phyloP scores from a whole-genome alignment of 1,284 basidiomycete species.

The Ustilago cynodontis region DNA sequence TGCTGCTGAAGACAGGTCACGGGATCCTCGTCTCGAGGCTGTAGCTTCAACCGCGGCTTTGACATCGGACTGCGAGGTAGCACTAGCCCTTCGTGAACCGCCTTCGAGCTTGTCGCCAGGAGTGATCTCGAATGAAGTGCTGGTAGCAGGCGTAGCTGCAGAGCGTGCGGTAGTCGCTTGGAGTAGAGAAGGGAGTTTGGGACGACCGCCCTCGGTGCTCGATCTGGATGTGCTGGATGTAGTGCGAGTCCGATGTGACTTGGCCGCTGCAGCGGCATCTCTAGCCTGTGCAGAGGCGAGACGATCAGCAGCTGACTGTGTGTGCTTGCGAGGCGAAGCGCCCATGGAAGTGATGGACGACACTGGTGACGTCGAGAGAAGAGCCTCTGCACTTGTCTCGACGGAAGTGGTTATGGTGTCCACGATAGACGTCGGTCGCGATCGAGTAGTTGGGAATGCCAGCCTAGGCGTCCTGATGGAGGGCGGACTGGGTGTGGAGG shows the following conservation, averaged over 20 bases:
- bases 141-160: constrained; percentile 29
- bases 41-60: background rate
- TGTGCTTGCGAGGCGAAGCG: constrained; percentile 42
- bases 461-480: constrained; percentile 31
- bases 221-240: constrained; percentile 42
- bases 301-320: constrained; percentile 33
- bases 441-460: constrained; percentile 36
- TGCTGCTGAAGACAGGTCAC: constrained; percentile 7
- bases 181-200: constrained; percentile 42
- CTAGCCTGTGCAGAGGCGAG: constrained; percentile 37
- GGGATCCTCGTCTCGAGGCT: constrained; percentile 17
- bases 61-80: background rate
- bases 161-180: constrained; percentile 27
- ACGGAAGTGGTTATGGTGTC: constrained; percentile 28
- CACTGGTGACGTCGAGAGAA: constrained; percentile 42
- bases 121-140: constrained; percentile 21
- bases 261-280: constrained; percentile 44
- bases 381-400: constrained; percentile 23
- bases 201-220: constrained; percentile 25
- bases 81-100: background rate
- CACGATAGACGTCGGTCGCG: constrained; percentile 44
- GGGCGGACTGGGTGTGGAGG: constrained; percentile 26
- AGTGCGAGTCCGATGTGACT: constrained; percentile 32
- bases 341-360: constrained; percentile 36
- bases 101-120: constrained; percentile 12